These are phyloP conservation scores for Meira miltonrushii DNA, from an alignment of 1,284 basidiomycete genomes.

Conservation along the genomic window DNA sequence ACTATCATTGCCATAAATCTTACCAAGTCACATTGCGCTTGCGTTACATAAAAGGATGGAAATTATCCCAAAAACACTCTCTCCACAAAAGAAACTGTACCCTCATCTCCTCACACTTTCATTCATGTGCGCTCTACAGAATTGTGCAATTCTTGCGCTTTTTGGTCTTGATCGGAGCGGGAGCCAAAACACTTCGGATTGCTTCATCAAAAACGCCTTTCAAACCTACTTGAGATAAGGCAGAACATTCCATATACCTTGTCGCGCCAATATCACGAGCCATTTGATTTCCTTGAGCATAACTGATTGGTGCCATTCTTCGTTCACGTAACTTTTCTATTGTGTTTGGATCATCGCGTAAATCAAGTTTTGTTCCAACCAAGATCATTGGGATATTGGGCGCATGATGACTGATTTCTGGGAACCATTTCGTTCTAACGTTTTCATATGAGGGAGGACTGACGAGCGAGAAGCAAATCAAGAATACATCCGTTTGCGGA, in stretches of 20 bases:
- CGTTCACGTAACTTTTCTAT: conserved; percentile 89
- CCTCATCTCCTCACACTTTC: no score
- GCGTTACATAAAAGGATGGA: not conserved
- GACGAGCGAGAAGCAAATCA: conserved; percentile 97
- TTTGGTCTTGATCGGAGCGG: conserved; percentile 43
- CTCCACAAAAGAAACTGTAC: no score
- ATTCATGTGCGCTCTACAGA: conserved; percentile 21
- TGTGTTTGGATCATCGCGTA: conserved; percentile 86
- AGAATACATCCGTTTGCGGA: conserved; percentile 98
- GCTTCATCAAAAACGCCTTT: conserved; percentile 52
- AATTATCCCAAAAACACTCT: not conserved
- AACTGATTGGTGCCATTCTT: conserved; percentile 88
- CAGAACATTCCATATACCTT: conserved; percentile 94
- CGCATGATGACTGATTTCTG: conserved; percentile 73
- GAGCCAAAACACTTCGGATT: conserved; percentile 45
- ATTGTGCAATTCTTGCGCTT: conserved; percentile 50
- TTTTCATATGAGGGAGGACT: conserved; percentile 97
- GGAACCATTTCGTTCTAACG: conserved; percentile 70
- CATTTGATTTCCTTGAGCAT: conserved; percentile 83
- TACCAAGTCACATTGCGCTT: no score
- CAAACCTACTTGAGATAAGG: conserved; percentile 83
- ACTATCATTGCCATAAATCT: no score
- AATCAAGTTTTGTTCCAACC: conserved; percentile 95
- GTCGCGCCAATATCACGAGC: conserved; percentile 81
- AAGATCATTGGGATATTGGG: conserved; percentile 86